Conservation (phyloP, 768 basidiomycete species). For the Kwoniella bestiolae region DNA sequence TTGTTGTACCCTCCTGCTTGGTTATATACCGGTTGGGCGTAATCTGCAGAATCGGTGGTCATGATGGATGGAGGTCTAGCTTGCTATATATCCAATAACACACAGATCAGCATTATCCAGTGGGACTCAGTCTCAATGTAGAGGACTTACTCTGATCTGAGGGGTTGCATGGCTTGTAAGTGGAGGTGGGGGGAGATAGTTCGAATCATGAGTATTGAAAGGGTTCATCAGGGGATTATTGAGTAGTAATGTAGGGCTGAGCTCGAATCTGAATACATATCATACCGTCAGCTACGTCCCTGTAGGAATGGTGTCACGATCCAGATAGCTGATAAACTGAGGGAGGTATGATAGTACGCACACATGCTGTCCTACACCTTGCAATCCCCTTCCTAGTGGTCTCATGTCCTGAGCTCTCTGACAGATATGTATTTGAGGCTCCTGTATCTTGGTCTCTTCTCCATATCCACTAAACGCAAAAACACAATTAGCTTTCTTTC, state of each 20-base stretch:
- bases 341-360: conserved; percentile 25
- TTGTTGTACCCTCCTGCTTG: background rate
- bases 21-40: background rate
- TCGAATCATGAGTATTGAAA: conserved; percentile 50
- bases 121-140: too few species aligned
- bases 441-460: conserved; percentile 67
- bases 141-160: conserved; percentile 26
- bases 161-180: conserved; percentile 23
- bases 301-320: too few species aligned
- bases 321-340: too few species aligned
- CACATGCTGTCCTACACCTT: conserved; percentile 54
- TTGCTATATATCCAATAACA: conserved; percentile 4
- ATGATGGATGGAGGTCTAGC: conserved; percentile 28
- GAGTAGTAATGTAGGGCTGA: conserved; percentile 51
- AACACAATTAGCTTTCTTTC: background rate
- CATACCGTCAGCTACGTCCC: conserved; percentile 2
- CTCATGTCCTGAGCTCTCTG: conserved; percentile 66
- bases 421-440: conserved; percentile 83
- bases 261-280: conserved; percentile 43
- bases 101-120: background rate
- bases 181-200: conserved; percentile 55
- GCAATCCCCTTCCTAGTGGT: conserved; percentile 48
- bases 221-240: conserved; percentile 52
- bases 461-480: conserved; percentile 57
- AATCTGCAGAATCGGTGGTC: conserved; percentile 19